These are phyloP conservation scores for Pleurozium schreberi DNA, from an alignment of 225 moss, liverwort and hornwort genomes.

Conservation along the genomic window DNA sequence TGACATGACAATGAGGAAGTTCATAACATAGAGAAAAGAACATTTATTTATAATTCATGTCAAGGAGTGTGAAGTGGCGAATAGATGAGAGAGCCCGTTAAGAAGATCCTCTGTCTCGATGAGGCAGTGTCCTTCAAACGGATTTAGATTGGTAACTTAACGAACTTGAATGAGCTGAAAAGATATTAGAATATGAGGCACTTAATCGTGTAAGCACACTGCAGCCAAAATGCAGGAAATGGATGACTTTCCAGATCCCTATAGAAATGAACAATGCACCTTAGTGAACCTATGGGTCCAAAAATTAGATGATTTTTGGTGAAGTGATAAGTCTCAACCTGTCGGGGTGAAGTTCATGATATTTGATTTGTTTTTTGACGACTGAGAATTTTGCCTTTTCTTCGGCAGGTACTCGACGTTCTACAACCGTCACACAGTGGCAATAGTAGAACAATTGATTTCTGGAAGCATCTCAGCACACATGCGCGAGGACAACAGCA, in stretches of 20 bases:
- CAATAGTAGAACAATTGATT: slow-evolving; percentile 68
- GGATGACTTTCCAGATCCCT: neutral
- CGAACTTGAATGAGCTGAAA: neutral
- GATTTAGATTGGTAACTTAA: neutral
- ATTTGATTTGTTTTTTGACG: neutral
- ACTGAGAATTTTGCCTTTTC: neutral
- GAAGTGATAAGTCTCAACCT: neutral
- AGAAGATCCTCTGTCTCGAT: neutral
- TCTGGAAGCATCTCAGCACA: slow-evolving; percentile 17
- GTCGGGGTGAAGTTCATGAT: neutral
- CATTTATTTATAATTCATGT: neutral
- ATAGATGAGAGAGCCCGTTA: neutral
- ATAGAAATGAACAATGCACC: neutral
- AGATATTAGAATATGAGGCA: neutral
- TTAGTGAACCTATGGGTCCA: neutral
- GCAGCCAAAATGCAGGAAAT: neutral
- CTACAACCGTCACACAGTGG: slow-evolving; percentile 62
- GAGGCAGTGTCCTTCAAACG: neutral
- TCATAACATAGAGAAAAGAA: neutral
- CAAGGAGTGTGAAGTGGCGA: neutral
- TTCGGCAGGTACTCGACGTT: slow-evolving; percentile 61
- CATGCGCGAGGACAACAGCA: neutral
- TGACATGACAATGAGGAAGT: neutral
- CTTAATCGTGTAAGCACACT: neutral
- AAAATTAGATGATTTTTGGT: neutral